A percentile compares a stretch with the other conserved stretches of the same genome.
These are phyloP conservation scores for Aureobasidium musti DNA, from an alignment of 2,329 filamentous ascomycete genomes.

Conservation along the genomic window DNA sequence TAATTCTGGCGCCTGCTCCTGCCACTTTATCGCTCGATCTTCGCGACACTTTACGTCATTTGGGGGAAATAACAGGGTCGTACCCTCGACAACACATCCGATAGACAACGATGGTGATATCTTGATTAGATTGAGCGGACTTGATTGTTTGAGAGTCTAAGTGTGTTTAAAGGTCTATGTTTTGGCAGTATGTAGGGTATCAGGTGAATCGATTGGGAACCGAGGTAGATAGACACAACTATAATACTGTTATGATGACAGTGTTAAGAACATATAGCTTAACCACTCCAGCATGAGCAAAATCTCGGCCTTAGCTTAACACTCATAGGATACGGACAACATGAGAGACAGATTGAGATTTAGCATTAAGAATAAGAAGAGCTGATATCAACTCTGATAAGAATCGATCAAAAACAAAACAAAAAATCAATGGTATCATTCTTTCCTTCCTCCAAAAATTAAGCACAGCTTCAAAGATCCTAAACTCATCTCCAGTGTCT, in stretches of 20 bases:
- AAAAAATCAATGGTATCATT: slow-evolving; percentile 15
- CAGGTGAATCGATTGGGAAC: too few relatives aligned
- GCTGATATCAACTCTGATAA: too few relatives aligned
- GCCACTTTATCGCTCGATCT: slow-evolving; percentile 12
- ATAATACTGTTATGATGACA: too few relatives aligned
- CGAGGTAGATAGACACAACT: too few relatives aligned
- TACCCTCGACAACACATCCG: not conserved
- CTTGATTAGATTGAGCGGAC: not conserved
- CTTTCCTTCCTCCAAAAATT: not conserved
- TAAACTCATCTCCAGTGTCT: not conserved
- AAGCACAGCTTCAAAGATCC: not conserved
- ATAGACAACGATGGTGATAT: not conserved
- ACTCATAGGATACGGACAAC: too few relatives aligned
- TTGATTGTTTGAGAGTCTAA: too few relatives aligned
- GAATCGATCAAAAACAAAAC: not conserved
- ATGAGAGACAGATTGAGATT: not conserved
- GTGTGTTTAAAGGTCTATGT: too few relatives aligned
- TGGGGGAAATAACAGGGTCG: not conserved
- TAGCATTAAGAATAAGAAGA: not conserved
- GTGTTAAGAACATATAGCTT: too few relatives aligned
- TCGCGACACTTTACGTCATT: not conserved
- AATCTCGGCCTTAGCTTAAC: too few relatives aligned
- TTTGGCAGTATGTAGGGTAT: too few relatives aligned
- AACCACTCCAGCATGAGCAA: too few relatives aligned
- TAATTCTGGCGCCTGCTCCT: slow-evolving; percentile 3